Evolutionary conservation across 2,329 filamentous ascomycete genomes (phyloP), one percentile per base, ranked within the genome.

Genomic region (Trichoderma simmonsii): DNA sequence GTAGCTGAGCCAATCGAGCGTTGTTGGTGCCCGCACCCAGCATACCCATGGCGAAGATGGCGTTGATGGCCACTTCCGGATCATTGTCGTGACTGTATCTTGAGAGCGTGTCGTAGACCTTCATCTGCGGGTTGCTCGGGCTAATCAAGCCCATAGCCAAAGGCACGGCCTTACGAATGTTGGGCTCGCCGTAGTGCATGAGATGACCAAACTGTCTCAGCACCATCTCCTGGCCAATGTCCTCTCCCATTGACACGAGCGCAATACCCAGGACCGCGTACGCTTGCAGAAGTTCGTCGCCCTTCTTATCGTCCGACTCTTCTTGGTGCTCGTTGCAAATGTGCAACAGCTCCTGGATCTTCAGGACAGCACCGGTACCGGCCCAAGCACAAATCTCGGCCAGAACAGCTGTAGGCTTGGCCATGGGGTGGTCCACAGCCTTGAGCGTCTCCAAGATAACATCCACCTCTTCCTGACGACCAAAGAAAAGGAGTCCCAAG

Each of bases 91-190:
- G 96, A 75, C 93, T 97, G 87, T 99, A 99, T 79, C 96, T 89
- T 66, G 96, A 99, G 12, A 99, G 86, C 0, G 96, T 99, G 82
- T 99, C 96, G 85, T 99, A 99, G 62, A 99, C 93, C 87, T 98
- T 99, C 95, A 99, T 99, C 82, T 99, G 97, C 12, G 96, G 96
- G 85, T 99, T 99, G 84, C 94, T 98, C 14, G 97, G 94, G 83
- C 93, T 97, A 79, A 99, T 92, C 70, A 99, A 88, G 78, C 95
- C 97, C 94, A 99, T 97, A 30, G 96, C 96, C 70, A 99, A 87
- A 43, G 96, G 96, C 34, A 99, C 96, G 24, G 95, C 95, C 80
- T 96, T 96, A 74, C 96, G 92, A 77, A 99, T 99, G 81, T 99
- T 98, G 79, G 95, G 88, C 82, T 98, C 95, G 75, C 97, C 96